phyloP scores from a whole-genome alignment of 768 basidiomycete genomes.

The Rubroboletus pulcherrimus region DNA sequence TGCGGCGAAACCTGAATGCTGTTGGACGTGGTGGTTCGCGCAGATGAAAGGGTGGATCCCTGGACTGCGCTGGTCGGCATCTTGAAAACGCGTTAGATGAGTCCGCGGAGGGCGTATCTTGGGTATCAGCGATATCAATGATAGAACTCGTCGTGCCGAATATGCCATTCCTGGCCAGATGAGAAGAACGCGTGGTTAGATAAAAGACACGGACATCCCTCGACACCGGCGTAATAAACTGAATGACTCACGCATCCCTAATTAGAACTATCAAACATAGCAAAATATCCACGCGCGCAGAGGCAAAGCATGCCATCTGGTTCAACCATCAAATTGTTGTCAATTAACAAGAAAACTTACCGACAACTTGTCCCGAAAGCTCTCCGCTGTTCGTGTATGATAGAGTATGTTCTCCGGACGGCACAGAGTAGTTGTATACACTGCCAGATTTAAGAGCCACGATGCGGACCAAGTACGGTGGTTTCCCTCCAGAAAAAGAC shows the following conservation, averaged over 20 bases:
- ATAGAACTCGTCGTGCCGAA: constrained; percentile 21
- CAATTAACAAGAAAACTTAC: constrained; percentile 33
- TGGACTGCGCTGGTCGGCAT: constrained; percentile 7
- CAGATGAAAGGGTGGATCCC: neutral
- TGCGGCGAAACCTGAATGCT: neutral
- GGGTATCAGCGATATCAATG: neutral
- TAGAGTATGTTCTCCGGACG: constrained; percentile 33
- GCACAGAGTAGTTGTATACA: constrained; percentile 39
- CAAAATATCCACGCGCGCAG: neutral
- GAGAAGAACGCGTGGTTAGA: neutral
- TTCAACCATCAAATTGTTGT: neutral
- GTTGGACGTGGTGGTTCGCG: neutral
- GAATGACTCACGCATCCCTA: constrained; percentile 40
- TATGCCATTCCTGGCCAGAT: constrained; percentile 36
- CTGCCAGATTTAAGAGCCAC: constrained; percentile 35
- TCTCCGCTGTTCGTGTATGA: constrained; percentile 42
- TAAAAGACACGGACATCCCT: neutral
- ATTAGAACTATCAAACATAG: constrained; percentile 31
- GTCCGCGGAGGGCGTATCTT: constrained; percentile 1
- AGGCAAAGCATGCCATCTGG: neutral
- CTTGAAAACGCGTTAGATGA: constrained; percentile 2
- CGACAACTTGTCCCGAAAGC: constrained; percentile 20
- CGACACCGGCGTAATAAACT: neutral
- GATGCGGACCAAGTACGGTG: constrained; percentile 44
- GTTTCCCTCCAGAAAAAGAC: constrained; percentile 39